Evolutionary conservation across 129 eudicot species (phyloP), one percentile per base, ranked within the genome.

Genomic region (Flaveria bidentis): DNA sequence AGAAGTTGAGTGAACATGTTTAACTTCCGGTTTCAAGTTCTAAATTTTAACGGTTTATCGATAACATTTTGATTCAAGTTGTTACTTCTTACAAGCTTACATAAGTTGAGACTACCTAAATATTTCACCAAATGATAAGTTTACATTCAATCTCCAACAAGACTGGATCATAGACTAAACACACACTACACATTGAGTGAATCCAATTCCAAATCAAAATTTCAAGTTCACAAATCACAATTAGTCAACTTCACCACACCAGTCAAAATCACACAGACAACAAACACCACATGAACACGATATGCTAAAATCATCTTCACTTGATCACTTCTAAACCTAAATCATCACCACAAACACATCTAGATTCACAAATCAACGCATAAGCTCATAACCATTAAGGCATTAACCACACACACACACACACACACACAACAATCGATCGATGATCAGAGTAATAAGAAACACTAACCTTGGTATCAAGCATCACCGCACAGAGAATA

Each of bases 401-500:
- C 22, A 20, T 20, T 20, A 20, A 20, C 22, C 22, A 20, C 22
- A 20, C 22, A 20, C 22, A 20, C n/a, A n/a, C n/a, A 0, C 2
- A 45, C 28, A 28, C 20, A 58, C 20, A 26, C 33, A 65, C 10
- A 50, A 23, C 16, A 14, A 28, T 23, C 33, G 25, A 51, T 36
- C 10, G 57, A 49, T 53, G 9, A 52, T 10, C 39, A 23, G 55
- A 81, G 39, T 15, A n/a, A 47, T 30, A 5, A 76, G 39, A 52
- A 52, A 58, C 0, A 82, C 78, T 66, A 52, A 76, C 92, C 82
- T 87, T 87, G 15, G 92, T 85, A 60, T 87, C 92, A 15, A 87
- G 77, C 92, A 87, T 87, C 26, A 87, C 92, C 10, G 92, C 89
- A 72, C 92, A 87, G 3, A 85, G 85, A 25, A 82, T 80, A 41